Base-by-base conservation (phyloP, 108 stramenopile species). In the Nitzschia putrida region DNA sequence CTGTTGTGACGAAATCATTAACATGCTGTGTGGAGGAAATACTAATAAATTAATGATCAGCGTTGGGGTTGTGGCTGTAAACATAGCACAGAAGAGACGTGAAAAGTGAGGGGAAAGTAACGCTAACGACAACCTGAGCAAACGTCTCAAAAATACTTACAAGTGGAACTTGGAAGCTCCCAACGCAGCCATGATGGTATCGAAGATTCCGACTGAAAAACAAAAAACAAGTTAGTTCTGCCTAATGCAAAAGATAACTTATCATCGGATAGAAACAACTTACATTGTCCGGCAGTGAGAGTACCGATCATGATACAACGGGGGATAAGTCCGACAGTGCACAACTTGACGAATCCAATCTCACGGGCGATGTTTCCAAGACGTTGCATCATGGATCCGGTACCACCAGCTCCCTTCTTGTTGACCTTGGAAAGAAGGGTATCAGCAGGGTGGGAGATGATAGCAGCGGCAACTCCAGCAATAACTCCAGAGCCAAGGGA, bases 301-400 rank as follows among this genome's bases (percentile, higher is more conserved):
- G 95, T 95, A 73, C 98, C 98, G 82, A 98, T 98, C 98, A 99
- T 98, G 71, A 99, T 87, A 77, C 97, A 97, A 83, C 98, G 93
- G 58, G 97, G 94, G 58, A 80, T 67, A 58, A 99, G 94, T 59
- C 98, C 98, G 65, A 91, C 90, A 20, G 95, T 94, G 83, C 95
- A 96, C 45, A 99, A 93, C 78, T 96, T 99, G 73, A 85, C 82
- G 66, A 98, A 85, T 67, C 98, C 98, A 64, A 92, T 84, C 84
- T 99, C 97, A 56, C 69, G 69, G 75, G 95, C 97, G 76, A 99
- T 97, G 82, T 90, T 92, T 56, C 67, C 58, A 43, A 99, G 88
- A 80, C 97, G 95, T 40, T 76, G 50, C 73, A 91, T 64, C 88
- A 97, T 95, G 49, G 90, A 67, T 51, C 98, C 98, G 26, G 83